phyloP scores from a whole-genome alignment of 2,329 filamentous ascomycete genomes.

The Davidsoniella virescens region DNA sequence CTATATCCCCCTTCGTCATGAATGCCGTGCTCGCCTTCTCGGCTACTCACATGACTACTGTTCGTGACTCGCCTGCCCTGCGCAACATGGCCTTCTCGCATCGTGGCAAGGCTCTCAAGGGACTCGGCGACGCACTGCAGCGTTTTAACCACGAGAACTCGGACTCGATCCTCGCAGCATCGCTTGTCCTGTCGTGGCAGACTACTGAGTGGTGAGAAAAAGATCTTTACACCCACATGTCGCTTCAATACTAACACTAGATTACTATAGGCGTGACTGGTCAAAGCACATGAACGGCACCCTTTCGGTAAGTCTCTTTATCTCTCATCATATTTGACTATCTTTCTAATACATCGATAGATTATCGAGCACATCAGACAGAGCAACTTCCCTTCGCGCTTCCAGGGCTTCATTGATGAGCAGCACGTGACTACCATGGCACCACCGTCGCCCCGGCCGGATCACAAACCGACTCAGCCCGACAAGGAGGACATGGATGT shows the following conservation, averaged over 20 bases:
- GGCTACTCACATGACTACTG: conserved; percentile 83
- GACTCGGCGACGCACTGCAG: conserved; percentile 73
- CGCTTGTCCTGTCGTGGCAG: conserved; percentile 88
- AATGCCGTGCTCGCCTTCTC: conserved; percentile 82
- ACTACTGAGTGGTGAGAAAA: conserved; percentile 77
- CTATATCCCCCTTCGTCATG: conserved; percentile 80
- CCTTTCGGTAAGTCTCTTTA: conserved; percentile 49
- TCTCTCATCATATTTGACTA: not conserved
- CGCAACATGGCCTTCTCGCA: conserved; percentile 83
- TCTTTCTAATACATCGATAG: conserved; percentile 26
- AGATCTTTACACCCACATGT: not conserved
- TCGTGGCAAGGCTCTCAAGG: conserved; percentile 69
- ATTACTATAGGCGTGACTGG: conserved; percentile 62
- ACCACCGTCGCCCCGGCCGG: conserved; percentile 43
- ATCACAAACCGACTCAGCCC: conserved; percentile 44
- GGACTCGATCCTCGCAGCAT: conserved; percentile 81
- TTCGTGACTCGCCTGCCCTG: conserved; percentile 71
- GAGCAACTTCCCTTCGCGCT: conserved; percentile 81
- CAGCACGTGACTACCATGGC: conserved; percentile 36
- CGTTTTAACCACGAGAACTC: conserved; percentile 74
- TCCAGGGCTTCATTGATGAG: conserved; percentile 68
- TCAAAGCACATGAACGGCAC: conserved; percentile 84
- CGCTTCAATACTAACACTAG: conserved; percentile 19
- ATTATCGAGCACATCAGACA: conserved; percentile 51
- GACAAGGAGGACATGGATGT: conserved; percentile 55